Base-by-base conservation (phyloP, 129 eudicot species). In the Helianthus annuus region DNA sequence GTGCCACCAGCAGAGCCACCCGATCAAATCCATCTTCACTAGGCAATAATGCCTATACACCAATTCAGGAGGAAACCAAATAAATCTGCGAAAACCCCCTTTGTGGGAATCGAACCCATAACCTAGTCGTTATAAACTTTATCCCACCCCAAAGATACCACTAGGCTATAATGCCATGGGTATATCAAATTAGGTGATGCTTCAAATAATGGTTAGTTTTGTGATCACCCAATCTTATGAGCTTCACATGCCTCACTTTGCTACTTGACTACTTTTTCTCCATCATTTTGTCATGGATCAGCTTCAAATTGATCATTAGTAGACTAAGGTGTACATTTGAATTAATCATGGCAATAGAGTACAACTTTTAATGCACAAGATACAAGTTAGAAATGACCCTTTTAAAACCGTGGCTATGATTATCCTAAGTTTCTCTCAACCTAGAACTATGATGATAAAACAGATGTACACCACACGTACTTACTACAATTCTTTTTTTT, bases 201-300 rank as follows among this genome's bases (percentile, higher is more conserved):
- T 42, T 6, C 46, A 42, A 54, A 22, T 11, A 67, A 29, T 46
- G 42, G 19, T 38, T 55, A 39, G 38, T 73, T 46, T 73, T 73
- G 66, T 9, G 48, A 72, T 60, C 34, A 42, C 63, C 70, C 77
- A 73, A 61, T 73, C 77, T 61, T 32, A 73, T 36, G 69, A 61
- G 46, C 34, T 73, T 73, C 78, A 73, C 78, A 73, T 71, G 76
- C 22, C 9, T 73, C 61, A 49, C 71, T 49, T 73, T 34, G 52
- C 78, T 62, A 49, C 57, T 14, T 69, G 73, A 51, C 48, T 64
- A 32, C 1, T 65, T 51, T 39, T 39, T 51, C 42, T 73, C 54
- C 78, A 73, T 73, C 70, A 48, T 63, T 48, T 63, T 32, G 63
- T 53, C 51, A 73, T 60, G 61, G 60, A 19, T 39, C 60, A 32